phyloP scores from a whole-genome alignment of 164 flowering plant species.

The Aristolochia californica region DNA sequence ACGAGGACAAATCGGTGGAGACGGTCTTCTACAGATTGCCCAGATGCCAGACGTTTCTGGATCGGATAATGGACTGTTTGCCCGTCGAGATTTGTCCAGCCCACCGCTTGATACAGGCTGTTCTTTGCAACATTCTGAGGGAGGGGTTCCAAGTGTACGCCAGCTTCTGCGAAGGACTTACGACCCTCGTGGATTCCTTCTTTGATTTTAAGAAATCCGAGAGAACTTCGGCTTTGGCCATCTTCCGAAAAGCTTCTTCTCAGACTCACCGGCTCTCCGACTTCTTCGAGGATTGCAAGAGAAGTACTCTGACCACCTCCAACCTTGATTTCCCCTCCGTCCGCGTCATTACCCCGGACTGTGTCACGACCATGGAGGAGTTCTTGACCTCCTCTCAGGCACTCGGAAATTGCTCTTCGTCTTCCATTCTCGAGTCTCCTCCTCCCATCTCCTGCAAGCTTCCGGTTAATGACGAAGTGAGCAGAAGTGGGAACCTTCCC shows the following conservation, averaged over 20 bases:
- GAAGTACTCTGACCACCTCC: slow-evolving; percentile 15
- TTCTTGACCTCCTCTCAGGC: slow-evolving; percentile 10
- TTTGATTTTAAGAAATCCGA: slow-evolving; percentile 36
- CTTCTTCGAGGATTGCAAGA: slow-evolving; percentile 48
- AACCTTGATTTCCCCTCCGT: slow-evolving; percentile 50
- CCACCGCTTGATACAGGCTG: too few relatives aligned
- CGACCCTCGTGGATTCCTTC: slow-evolving; percentile 39
- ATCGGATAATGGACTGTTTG: slow-evolving; percentile 36
- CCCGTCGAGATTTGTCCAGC: slow-evolving; percentile 24
- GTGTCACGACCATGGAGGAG: slow-evolving; percentile 26
- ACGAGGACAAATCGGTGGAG: slow-evolving; percentile 28
- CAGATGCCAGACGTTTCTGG: slow-evolving; percentile 38
- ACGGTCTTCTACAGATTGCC: slow-evolving; percentile 31
- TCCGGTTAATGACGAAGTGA: too few relatives aligned
- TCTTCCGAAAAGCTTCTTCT: slow-evolving; percentile 43
- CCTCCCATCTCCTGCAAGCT: too few relatives aligned
- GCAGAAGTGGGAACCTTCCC: too few relatives aligned
- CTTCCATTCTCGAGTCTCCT: not conserved
- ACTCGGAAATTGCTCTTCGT: not conserved
- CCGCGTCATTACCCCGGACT: slow-evolving; percentile 26
- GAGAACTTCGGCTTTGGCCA: slow-evolving; percentile 36
- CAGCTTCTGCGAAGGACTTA: slow-evolving; percentile 47
- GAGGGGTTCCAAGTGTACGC: slow-evolving; percentile 62
- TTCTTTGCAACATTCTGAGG: slow-evolving; percentile 33
- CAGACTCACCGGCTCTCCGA: slow-evolving; percentile 43